Evolutionary conservation across 2,329 filamentous ascomycete genomes (phyloP), one percentile per base, ranked within the genome.

Genomic region (Microcyclosporella mali): DNA sequence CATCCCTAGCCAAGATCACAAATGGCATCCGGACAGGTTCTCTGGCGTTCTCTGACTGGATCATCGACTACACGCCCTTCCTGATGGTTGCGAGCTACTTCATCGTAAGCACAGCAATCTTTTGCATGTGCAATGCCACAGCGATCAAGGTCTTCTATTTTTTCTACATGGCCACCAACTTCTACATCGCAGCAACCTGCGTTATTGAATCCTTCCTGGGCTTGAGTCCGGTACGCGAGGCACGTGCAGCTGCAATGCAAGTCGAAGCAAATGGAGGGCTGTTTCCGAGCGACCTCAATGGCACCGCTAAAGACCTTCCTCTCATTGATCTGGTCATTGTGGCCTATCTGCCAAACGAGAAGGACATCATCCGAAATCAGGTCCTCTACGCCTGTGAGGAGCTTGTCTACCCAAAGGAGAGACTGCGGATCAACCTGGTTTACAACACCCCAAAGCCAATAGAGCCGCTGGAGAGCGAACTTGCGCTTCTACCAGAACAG

Each of bases 291-390:
- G 51, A 56, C 18, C 53, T 60, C 35, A 53, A 52, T 28, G 52
- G 50, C 30, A 52, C 38, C 9, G 50, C 38, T 27, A 51, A 52
- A 19, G 50, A 70, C 11, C 57, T 73, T 2, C 63, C 64, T 1
- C 64, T 67, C 18, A 59, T 73, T 14, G 70, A 73, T 46, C 57
- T 73, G 31, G 59, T 72, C 40, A 70, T 73, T 41, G 70, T 73
- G 2, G 70, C 70, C 11, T 73, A 73, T 48, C 59, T 73, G n/a
- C 70, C 70, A 4, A 73, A 73, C 44, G 70, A 73, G 52, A 61
- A 70, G 52, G 69, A 72, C 39, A 73, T 73, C 40, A 71, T 73
- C 50, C 63, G 70, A 53, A 69, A 71, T 36, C 67, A 70, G 7
- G 63, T 70, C 11, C 56, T 68, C 18, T 72, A 73, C 48, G 67